Conservation (phyloP, 352 stramenopile genomes). For the Pythium aquatile region DNA sequence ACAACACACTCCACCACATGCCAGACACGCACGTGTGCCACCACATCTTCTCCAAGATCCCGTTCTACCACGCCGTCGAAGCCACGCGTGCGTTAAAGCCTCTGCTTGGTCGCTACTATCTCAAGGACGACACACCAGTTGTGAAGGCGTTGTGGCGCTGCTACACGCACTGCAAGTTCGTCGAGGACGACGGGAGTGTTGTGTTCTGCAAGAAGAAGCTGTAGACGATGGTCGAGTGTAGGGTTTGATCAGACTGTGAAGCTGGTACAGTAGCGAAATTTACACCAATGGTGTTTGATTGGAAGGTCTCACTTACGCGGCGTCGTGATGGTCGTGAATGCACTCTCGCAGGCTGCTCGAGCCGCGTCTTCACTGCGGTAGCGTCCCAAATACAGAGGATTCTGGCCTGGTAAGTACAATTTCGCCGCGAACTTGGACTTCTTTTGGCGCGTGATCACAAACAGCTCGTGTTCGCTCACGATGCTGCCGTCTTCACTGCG, state of each 20-base stretch:
- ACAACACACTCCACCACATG: conserved; percentile 98
- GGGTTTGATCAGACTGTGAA: too few species aligned
- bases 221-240: too few species aligned
- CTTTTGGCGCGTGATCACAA: conserved; percentile 59
- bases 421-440: conserved; percentile 62
- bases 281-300: too few species aligned
- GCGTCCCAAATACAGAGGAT: conserved; percentile 63
- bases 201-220: conserved; percentile 85
- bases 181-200: conserved; percentile 90
- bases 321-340: conserved; percentile 52
- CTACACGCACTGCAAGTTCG: conserved; percentile 93
- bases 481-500: conserved; percentile 19
- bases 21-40: conserved; percentile 97
- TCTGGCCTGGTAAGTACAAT: conserved; percentile 56
- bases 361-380: conserved; percentile 67
- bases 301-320: conserved; percentile 40
- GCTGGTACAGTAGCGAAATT: too few species aligned
- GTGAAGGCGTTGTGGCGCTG: conserved; percentile 91
- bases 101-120: conserved; percentile 94
- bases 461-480: conserved; percentile 30
- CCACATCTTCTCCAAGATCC: conserved; percentile 99
- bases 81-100: conserved; percentile 94
- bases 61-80: conserved; percentile 97
- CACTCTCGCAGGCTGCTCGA: conserved; percentile 55
- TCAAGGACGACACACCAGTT: conserved; percentile 92